Evolutionary conservation across 208 protist genomes (phyloP).

Genomic region (Wallacemonas sp.): DNA sequence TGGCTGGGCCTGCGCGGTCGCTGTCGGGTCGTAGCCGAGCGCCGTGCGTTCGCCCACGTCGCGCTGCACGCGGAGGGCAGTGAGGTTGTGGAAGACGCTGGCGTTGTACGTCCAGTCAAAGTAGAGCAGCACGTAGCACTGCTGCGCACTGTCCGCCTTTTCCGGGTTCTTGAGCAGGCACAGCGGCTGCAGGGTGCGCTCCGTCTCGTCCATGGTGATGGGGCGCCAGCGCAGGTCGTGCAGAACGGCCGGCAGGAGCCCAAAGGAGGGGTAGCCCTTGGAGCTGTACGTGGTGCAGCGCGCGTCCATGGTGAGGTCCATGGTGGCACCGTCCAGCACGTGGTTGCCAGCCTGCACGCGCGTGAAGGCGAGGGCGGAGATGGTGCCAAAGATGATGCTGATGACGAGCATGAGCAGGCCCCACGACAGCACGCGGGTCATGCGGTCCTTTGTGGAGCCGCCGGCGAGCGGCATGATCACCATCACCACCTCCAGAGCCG

Average conservation of each 20-base stretch:
- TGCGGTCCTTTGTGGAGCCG: conserved; percentile 50
- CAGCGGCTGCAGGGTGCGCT: conserved; percentile 40
- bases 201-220: conserved; percentile 54
- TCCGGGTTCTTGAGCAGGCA: conserved; percentile 30
- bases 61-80: conserved; percentile 22
- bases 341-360: conserved; percentile 58
- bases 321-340: conserved; percentile 53
- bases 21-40: conserved; percentile 60
- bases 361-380: conserved; percentile 69
- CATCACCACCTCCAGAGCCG: conserved; percentile 66
- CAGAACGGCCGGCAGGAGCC: conserved; percentile 57
- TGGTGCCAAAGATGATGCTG: conserved; percentile 67
- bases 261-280: conserved; percentile 62
- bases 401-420: conserved; percentile 62
- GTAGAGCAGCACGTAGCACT: conserved; percentile 74
- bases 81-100: conserved; percentile 55
- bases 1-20: conserved; percentile 7
- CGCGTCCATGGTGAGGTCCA: conserved; percentile 63
- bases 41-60: conserved; percentile 58
- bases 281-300: conserved; percentile 45
- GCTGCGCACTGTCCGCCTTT: conserved; percentile 12
- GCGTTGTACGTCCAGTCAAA: conserved; percentile 76
- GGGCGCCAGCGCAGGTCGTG: conserved; percentile 79
- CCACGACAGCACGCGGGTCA: conserved; percentile 78
- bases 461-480: conserved; percentile 72